phyloP scores from a whole-genome alignment of 2,329 filamentous ascomycete genomes.

The Sclerotinia spermophila region DNA sequence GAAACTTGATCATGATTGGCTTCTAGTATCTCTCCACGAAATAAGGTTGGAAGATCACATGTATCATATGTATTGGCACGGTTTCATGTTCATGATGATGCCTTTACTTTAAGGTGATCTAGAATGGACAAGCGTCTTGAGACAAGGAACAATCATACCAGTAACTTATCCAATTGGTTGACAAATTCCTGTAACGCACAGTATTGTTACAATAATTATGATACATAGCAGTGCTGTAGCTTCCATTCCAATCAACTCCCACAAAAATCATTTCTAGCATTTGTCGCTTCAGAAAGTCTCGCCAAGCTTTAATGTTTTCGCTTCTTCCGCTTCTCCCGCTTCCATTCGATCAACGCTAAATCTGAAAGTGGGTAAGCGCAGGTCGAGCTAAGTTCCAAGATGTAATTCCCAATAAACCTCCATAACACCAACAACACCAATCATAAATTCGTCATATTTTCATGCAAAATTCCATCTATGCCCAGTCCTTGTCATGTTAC shows the following conservation, averaged over 20 bases:
- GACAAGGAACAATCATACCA: background rate
- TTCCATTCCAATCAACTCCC: background rate
- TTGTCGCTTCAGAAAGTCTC: background rate
- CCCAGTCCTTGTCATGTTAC: background rate
- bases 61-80: background rate
- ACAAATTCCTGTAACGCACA: background rate
- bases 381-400: background rate
- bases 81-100: slow-evolving; percentile 2
- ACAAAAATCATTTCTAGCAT: background rate
- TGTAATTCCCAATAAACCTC: background rate
- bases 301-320: background rate
- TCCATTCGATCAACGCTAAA: background rate
- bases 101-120: no score
- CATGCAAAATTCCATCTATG: background rate
- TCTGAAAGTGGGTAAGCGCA: background rate
- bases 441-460: background rate
- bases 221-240: background rate
- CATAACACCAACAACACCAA: background rate
- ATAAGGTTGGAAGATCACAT: background rate
- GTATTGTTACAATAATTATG: background rate
- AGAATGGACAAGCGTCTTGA: background rate
- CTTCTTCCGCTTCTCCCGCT: background rate
- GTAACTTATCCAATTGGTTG: background rate
- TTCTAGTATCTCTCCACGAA: background rate
- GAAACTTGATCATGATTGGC: background rate